These are phyloP conservation scores for Fusarium vanettenii DNA, from an alignment of 2,329 filamentous ascomycete species.

Conservation along the genomic window DNA sequence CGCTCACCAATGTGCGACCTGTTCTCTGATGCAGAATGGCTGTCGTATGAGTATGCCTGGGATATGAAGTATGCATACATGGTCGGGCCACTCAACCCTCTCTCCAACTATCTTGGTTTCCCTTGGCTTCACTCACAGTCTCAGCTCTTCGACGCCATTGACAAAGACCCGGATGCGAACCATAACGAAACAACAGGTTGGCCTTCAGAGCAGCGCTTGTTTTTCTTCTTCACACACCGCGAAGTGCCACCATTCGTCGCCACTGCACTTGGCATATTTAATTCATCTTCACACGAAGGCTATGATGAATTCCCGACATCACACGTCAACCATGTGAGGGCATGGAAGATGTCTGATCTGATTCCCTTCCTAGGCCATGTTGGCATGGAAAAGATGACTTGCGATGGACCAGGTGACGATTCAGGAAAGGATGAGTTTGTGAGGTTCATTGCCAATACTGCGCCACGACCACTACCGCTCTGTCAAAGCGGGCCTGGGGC, in stretches of 20 bases:
- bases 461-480: constrained; percentile 31
- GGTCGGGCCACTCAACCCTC: constrained; percentile 37
- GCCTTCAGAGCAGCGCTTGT: constrained; percentile 32
- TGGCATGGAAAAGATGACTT: constrained; percentile 42
- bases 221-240: constrained; percentile 40
- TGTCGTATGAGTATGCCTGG: constrained; percentile 41
- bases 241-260: constrained; percentile 40
- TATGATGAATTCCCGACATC: constrained; percentile 37
- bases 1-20: constrained; percentile 30
- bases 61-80: constrained; percentile 42
- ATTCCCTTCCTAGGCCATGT: constrained; percentile 40
- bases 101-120: constrained; percentile 36
- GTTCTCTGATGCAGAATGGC: constrained; percentile 38
- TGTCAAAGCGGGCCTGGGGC: constrained; percentile 36
- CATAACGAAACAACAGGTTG: constrained; percentile 19
- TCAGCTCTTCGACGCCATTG: constrained; percentile 22
- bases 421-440: constrained; percentile 30
- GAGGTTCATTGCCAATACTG: constrained; percentile 39
- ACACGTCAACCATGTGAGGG: constrained; percentile 37
- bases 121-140: constrained; percentile 36
- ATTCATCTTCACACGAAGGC: constrained; percentile 33
- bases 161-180: neutral
- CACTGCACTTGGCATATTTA: constrained; percentile 38
- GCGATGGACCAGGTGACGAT: constrained; percentile 7
- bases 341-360: constrained; percentile 41